Evolutionary conservation across 2,329 filamentous ascomycete genomes (phyloP).

Genomic region (Fusarium anthophilum): DNA sequence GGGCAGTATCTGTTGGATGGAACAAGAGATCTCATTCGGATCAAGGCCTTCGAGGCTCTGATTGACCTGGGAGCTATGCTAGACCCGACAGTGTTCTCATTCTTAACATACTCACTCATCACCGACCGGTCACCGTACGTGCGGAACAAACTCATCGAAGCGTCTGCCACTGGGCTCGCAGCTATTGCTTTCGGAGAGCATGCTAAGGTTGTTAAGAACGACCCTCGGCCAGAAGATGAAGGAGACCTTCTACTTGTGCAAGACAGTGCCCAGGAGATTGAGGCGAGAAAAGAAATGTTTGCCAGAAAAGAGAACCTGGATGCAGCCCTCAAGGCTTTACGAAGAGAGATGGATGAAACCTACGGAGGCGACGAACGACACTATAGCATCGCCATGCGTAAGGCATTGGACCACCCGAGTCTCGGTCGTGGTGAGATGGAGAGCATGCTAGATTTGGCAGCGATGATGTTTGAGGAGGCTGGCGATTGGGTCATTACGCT

Average conservation of each 20-base stretch:
- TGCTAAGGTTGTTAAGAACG: slow-evolving; percentile 55
- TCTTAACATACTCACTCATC: slow-evolving; percentile 67
- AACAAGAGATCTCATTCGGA: slow-evolving; percentile 69
- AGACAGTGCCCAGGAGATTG: slow-evolving; percentile 59
- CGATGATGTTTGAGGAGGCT: slow-evolving; percentile 59
- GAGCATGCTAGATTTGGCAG: slow-evolving; percentile 55
- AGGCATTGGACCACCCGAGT: slow-evolving; percentile 52
- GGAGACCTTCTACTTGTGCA: slow-evolving; percentile 53
- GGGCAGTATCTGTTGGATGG: slow-evolving; percentile 72
- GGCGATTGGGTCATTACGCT: slow-evolving; percentile 54
- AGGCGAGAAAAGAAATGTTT: slow-evolving; percentile 69
- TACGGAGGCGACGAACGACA: slow-evolving; percentile 51
- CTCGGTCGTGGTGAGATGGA: slow-evolving; percentile 55
- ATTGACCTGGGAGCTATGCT: slow-evolving; percentile 70
- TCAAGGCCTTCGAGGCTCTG: slow-evolving; percentile 72
- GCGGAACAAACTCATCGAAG: slow-evolving; percentile 67
- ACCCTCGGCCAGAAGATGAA: slow-evolving; percentile 49
- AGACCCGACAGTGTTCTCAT: slow-evolving; percentile 63
- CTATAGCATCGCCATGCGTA: slow-evolving; percentile 55
- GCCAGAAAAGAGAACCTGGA: slow-evolving; percentile 71
- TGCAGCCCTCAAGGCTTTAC: slow-evolving; percentile 59
- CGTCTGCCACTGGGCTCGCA: slow-evolving; percentile 68
- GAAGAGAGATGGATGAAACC: slow-evolving; percentile 56
- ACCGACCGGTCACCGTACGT: slow-evolving; percentile 72
- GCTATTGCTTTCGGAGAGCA: slow-evolving; percentile 72